These are phyloP conservation scores for Phlebiopsis gigantea DNA, from an alignment of 768 basidiomycete genomes.

Conservation along the genomic window DNA sequence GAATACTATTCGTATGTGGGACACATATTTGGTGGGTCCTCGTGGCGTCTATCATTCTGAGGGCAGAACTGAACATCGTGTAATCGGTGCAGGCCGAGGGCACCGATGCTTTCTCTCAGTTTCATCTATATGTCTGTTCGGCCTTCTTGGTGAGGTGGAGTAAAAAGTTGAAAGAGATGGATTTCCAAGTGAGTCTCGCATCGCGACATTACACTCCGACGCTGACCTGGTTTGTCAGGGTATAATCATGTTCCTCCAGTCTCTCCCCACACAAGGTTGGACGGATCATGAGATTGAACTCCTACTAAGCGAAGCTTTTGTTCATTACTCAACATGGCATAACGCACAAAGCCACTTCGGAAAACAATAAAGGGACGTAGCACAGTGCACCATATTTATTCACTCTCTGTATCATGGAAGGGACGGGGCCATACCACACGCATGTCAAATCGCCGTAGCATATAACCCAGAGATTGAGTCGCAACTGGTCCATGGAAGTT, in stretches of 20 bases:
- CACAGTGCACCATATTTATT: slow-evolving; percentile 1
- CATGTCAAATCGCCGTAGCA: too few relatives aligned
- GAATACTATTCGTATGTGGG: slow-evolving; percentile 99
- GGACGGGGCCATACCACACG: too few relatives aligned
- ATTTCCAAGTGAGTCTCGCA: slow-evolving; percentile 73
- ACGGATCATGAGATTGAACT: slow-evolving; percentile 94
- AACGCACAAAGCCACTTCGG: slow-evolving; percentile 86
- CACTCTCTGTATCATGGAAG: slow-evolving; percentile 1
- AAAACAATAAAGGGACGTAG: slow-evolving; percentile 1
- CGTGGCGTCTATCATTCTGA: background rate
- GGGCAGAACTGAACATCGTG: background rate
- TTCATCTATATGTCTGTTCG: slow-evolving; percentile 97
- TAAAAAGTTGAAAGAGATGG: slow-evolving; percentile 89
- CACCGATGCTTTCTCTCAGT: slow-evolving; percentile 96
- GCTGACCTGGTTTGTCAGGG: too few relatives aligned
- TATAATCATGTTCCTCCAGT: slow-evolving; percentile 98
- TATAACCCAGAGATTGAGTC: too few relatives aligned
- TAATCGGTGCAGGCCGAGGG: slow-evolving; percentile 76
- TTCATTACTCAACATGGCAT: slow-evolving; percentile 89
- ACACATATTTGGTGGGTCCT: slow-evolving; percentile 85
- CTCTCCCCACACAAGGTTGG: slow-evolving; percentile 89
- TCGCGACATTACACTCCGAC: background rate
- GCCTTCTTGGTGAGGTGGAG: slow-evolving; percentile 97
- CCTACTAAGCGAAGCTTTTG: slow-evolving; percentile 92
- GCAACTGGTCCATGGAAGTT: too few relatives aligned